Conservation (phyloP, 1,284 basidiomycete species). For the Anthracocystis setariae region DNA sequence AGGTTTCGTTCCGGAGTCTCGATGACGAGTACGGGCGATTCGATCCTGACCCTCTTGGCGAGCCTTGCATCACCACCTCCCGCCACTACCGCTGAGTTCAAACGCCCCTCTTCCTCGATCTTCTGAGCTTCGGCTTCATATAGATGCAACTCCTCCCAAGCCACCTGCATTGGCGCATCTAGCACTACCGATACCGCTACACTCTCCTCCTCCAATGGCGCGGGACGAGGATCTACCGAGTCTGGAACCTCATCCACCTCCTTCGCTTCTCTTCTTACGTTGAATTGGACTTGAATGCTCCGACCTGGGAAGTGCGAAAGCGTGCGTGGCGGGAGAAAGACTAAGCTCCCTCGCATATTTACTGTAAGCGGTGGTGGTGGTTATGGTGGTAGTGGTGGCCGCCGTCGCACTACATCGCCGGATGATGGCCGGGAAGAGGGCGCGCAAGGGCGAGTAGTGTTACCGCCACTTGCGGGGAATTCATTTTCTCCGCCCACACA, state of each 20-base stretch:
- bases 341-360: no score
- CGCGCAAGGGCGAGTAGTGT: no score
- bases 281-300: neutral
- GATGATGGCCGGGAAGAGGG: no score
- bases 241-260: constrained; percentile 8
- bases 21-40: constrained; percentile 21
- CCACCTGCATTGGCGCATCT: constrained; percentile 7
- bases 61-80: neutral
- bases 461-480: no score
- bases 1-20: constrained; percentile 25
- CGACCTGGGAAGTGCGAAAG: constrained; percentile 1
- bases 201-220: constrained; percentile 4
- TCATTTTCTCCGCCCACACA: neutral
- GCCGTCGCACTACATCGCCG: no score
- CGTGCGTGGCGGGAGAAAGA: constrained; percentile 20
- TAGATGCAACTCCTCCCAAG: constrained; percentile 17
- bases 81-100: no score
- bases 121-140: neutral
- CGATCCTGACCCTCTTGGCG: constrained; percentile 28
- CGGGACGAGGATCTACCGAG: constrained; percentile 13
- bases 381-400: no score
- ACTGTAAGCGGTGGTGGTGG: no score
- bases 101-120: neutral
- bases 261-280: neutral
- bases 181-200: constrained; percentile 4